Evolutionary conservation across 805 yeast species (phyloP), one percentile per base, ranked within the genome.

Genomic region (Scheffersomyces ergatensis): DNA sequence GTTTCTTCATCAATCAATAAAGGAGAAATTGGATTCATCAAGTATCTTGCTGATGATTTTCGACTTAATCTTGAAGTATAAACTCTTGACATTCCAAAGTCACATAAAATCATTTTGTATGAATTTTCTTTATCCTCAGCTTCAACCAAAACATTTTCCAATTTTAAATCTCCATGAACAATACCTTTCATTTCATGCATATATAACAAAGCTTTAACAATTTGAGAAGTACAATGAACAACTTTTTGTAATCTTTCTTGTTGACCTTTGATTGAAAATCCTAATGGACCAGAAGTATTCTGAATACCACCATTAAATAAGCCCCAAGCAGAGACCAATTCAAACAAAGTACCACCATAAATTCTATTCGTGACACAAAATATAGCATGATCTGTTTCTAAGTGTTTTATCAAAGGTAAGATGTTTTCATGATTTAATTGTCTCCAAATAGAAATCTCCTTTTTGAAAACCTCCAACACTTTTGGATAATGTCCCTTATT

Each of bases 101-200:
- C 98, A 63, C 97, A 87, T 5, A 90, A 57, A 19, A 83, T 56
- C 46, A 87, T 69, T 33, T 65, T 65, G 35, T 50, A 49, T 20
- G 48, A 34, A 7, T 34, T 13, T 16, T 68, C 64, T 7, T 51
- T 42, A 23, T 45, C 50, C 25, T 40, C 47, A 29, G 54, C 54
- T 45, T 82, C 82, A 20, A 87, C 58, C 33, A 88, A 64, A 45
- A 92, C 85, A 54, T 88, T 88, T 52, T 88, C 96, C 33, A 88
- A 69, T 62, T 88, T 88, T 35, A 88, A 60, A 62, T 88, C 96
- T 2, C 96, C 90, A 53, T 88, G 96, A 7, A 83, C 85, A 24
- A 86, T 70, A 1, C 82, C 78, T 50, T 65, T 63, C 14, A 58
- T 63, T 5, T 72, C 67, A 45, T 74, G 76, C 77, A 89, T 69